phyloP scores from a whole-genome alignment of 371 early-diverging fungal genomes.

The Chytridiales sp. region DNA sequence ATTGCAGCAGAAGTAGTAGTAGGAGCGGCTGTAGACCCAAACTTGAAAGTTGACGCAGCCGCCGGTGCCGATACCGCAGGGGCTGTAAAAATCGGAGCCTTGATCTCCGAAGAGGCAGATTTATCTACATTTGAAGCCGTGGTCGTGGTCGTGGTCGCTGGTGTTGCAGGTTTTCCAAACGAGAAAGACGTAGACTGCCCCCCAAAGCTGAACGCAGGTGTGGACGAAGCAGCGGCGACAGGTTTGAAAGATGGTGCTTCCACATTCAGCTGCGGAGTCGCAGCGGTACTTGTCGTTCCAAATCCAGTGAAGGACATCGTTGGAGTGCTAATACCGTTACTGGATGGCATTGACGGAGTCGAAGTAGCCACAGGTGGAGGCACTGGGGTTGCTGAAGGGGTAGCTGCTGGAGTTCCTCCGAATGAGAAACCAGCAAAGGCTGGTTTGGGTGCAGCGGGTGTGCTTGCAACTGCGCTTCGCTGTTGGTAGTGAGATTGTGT shows the following conservation, averaged over 20 bases:
- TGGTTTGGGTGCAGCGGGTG: background rate
- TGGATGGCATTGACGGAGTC: background rate
- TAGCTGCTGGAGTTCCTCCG: background rate
- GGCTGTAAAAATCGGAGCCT: background rate
- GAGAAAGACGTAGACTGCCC: no score
- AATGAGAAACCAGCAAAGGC: slow-evolving; percentile 1
- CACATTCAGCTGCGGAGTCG: no score
- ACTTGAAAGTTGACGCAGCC: background rate
- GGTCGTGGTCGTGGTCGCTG: no score
- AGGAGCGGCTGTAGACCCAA: background rate
- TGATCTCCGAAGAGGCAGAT: background rate
- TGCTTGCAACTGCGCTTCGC: background rate
- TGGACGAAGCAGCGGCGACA: no score
- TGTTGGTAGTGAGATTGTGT: no score
- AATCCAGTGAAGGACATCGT: background rate
- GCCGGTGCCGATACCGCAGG: background rate
- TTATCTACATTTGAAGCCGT: no score
- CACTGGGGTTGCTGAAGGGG: background rate
- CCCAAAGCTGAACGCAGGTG: no score
- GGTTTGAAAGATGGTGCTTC: no score
- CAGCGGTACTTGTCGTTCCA: no score
- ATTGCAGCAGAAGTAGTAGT: background rate
- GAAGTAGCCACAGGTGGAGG: background rate
- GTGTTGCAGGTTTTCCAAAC: no score
- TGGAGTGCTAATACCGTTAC: background rate